phyloP scores from a whole-genome alignment of 1,284 basidiomycete species.

The Pascua sp. region DNA sequence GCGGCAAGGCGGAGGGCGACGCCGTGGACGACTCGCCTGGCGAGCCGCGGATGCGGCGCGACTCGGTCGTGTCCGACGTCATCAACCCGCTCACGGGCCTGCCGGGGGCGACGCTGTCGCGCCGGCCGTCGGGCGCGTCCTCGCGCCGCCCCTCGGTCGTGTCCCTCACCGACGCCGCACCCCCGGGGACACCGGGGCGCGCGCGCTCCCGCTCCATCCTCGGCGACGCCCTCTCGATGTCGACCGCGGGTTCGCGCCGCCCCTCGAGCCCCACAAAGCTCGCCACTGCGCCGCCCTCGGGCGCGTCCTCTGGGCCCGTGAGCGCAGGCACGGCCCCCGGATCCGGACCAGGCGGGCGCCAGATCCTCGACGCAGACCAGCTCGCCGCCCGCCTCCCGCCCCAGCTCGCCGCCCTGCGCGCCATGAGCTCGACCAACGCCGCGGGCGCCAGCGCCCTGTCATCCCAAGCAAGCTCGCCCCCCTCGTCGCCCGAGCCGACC shows the following conservation, averaged over 20 bases:
- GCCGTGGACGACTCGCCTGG: conserved; percentile 7
- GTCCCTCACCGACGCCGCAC: no score
- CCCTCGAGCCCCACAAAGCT: background rate
- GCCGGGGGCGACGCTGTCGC: conserved; percentile 22
- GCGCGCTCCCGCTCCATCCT: background rate
- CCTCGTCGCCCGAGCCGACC: background rate
- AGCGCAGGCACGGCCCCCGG: background rate
- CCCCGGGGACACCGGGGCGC: background rate
- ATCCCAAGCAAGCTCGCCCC: background rate
- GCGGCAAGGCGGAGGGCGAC: background rate
- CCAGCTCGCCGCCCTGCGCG: conserved; percentile 41
- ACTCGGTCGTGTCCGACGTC: conserved; percentile 25
- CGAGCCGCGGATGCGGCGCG: background rate
- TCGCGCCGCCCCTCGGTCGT: no score
- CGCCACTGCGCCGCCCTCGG: background rate
- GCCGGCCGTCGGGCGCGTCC: conserved; percentile 3
- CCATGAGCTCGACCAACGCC: background rate
- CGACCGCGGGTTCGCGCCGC: background rate
- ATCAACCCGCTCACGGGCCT: conserved; percentile 45
- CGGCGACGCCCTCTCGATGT: background rate
- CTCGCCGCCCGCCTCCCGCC: conserved; percentile 39
- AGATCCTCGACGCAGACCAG: conserved; percentile 32
- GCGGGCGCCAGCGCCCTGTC: background rate
- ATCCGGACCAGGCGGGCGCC: background rate
- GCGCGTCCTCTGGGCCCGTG: no score